Evolutionary conservation across 306 rosid species (phyloP).

Genomic region (Ziziphus jujuba): DNA sequence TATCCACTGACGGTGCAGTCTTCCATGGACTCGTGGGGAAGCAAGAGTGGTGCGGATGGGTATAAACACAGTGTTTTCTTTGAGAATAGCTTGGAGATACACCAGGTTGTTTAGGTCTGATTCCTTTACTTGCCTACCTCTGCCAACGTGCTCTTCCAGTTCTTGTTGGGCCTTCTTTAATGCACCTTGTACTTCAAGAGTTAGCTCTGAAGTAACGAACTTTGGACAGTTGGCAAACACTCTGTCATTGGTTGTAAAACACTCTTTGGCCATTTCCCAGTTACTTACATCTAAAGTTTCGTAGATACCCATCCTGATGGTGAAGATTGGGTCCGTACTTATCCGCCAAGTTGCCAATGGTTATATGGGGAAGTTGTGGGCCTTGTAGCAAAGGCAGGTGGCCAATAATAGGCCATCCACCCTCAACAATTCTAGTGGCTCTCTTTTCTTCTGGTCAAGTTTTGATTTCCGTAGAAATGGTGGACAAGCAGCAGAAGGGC

Average conservation of each 20-base stretch:
- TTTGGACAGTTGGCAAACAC: conserved; percentile 26
- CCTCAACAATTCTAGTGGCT: conserved; percentile 32
- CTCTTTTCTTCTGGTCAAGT: neutral
- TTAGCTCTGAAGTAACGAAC: no score
- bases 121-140: no score
- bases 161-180: no score
- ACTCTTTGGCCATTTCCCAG: conserved; percentile 18
- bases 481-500: neutral
- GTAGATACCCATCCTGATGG: conserved; percentile 9
- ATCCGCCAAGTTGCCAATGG: conserved; percentile 21
- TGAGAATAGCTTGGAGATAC: no score
- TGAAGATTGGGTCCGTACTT: conserved; percentile 30
- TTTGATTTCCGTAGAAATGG: conserved; percentile 1
- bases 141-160: no score
- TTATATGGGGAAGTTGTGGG: conserved; percentile 7
- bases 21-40: no score
- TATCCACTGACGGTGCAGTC: no score
- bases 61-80: no score
- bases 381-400: conserved; percentile 38
- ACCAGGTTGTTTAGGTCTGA: no score
- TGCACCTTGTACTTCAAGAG: no score
- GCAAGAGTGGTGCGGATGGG: no score
- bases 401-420: conserved; percentile 45
- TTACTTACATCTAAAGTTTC: conserved; percentile 9
- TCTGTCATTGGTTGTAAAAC: conserved; percentile 24